Evolutionary conservation across 768 basidiomycete genomes (phyloP).

Genomic region (Crassisporium funariophilum): DNA sequence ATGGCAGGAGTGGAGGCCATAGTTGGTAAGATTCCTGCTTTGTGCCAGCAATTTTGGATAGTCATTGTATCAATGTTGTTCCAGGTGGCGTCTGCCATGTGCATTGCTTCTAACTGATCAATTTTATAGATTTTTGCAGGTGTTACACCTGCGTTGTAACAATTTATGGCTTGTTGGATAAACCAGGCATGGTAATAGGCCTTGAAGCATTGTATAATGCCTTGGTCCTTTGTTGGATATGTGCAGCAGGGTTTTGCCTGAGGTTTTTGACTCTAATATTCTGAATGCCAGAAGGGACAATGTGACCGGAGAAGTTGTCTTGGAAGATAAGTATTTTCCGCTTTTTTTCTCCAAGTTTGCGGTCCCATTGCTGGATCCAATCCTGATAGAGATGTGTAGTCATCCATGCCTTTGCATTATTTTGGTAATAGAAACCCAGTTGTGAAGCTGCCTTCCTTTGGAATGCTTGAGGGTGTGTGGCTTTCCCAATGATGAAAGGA

Average conservation of each 20-base stretch:
- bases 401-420: constrained; percentile 44
- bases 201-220: constrained; percentile 38
- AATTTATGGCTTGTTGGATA: constrained; percentile 30
- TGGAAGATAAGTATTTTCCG: constrained; percentile 33
- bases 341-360: constrained; percentile 19
- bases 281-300: constrained; percentile 19
- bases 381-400: constrained; percentile 33
- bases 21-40: constrained; percentile 33
- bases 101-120: constrained; percentile 41
- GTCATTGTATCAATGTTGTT: constrained; percentile 30
- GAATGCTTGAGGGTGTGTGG: constrained; percentile 28
- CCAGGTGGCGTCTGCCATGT: constrained; percentile 37
- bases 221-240: constrained; percentile 38
- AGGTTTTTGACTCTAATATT: constrained; percentile 33
- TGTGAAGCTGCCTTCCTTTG: constrained; percentile 27
- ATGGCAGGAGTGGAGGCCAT: constrained; percentile 4
- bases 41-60: constrained; percentile 41
- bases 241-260: constrained; percentile 36
- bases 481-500: constrained; percentile 36
- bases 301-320: constrained; percentile 34
- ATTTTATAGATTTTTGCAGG: constrained; percentile 39
- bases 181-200: constrained; percentile 33
- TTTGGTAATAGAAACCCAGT: constrained; percentile 36
- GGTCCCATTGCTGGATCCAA: constrained; percentile 36
- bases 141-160: constrained; percentile 28